Base-by-base conservation (phyloP, 192 early-diverging fungal species). In the Entomortierella lignicola region DNA sequence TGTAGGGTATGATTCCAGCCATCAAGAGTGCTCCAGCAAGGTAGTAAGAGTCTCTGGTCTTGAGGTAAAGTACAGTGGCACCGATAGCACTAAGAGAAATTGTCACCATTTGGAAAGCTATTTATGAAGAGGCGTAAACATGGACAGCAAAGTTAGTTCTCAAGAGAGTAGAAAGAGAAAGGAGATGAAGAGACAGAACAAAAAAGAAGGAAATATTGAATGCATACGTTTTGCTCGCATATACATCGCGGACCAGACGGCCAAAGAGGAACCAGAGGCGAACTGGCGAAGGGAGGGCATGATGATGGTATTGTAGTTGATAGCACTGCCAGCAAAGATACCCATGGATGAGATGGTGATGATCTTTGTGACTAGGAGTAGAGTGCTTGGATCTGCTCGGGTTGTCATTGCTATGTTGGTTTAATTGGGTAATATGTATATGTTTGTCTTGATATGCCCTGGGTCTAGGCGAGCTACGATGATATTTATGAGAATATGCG, bases 241-340 rank as follows among this genome's bases (percentile, higher is more conserved):
- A 32, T 53, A 70, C 67, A 70, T 79, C 32, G 69, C 75, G 11
- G 61, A 43, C 75, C 75, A 79, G 63, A 79, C 68, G 5, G 75
- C 54, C 4, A 77, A 64, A 15, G 73, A 77, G 34, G 66, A 69
- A 26, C 41, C 26, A 17, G 66, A 77, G 20, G 73, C 73, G 58
- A 77, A 77, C 20, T 64, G 60, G 34, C 66, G 60, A 27, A 77
- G 66, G 8, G 73, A 63, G 27, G 73, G 73, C 66, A 69, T 69
- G 39, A 68, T 30, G 54, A 69, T 30, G 10, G 66, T 53, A 29
- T 68, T 64, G 66, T 58, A 77, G 58, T 52, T 53, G 54, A 69
- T 39, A 12, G 73, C 66, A n/a, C 54, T 52, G 8, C 73, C 73
- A 1, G 73, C 66, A 60, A 59, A 69, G 55, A 77, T 63, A 39